Evolutionary conservation across 2,329 filamentous ascomycete genomes (phyloP), one percentile per base, ranked within the genome.

Genomic region (Cladosporium sp.): DNA sequence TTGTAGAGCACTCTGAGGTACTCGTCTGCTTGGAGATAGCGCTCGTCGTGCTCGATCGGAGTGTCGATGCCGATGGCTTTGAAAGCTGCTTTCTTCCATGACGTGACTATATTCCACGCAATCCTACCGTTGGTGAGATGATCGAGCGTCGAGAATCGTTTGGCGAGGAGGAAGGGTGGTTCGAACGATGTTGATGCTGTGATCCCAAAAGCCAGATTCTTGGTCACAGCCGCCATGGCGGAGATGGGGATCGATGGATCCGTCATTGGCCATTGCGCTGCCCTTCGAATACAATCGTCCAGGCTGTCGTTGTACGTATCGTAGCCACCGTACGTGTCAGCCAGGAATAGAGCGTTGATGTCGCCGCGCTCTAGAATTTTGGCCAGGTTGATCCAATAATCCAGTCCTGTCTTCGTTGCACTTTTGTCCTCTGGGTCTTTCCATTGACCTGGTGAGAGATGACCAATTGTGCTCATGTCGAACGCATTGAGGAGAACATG

Each of bases 31-130:
- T 82, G 78, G 0, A 68, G 70, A 54, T 84, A 84, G 20, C 81
- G 72, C 60, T 83, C 74, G 37, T 85, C 82, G 55, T 84, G 82
- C 50, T 81, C 76, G 27, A 81, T 78, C 0, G 77, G 77, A 3
- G 65, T 76, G 11, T 82, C 76, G 2, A 83, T 61, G 0, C 80
- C 81, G 49, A 84, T 82, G 0, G 80, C 80, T 58, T 83, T 82
- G 63, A 82, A 82, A 0, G 81, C 80, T 0, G 78, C 73, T 58
- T 84, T 83, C 61, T 80, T 81, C 74, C 78, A 83, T 1, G 72
- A 76, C 0, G 82, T 85, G 0, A 86, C 83, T 17, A 86, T 83
- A 54, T 86, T 86, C 83, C 82, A 84, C 0, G 80, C 82, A 29
- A 85, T 74, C 0, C 82, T 71, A 0, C 82, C 82, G 3, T 74